phyloP scores from a whole-genome alignment of 805 yeast species.

The Candida golubevii region DNA sequence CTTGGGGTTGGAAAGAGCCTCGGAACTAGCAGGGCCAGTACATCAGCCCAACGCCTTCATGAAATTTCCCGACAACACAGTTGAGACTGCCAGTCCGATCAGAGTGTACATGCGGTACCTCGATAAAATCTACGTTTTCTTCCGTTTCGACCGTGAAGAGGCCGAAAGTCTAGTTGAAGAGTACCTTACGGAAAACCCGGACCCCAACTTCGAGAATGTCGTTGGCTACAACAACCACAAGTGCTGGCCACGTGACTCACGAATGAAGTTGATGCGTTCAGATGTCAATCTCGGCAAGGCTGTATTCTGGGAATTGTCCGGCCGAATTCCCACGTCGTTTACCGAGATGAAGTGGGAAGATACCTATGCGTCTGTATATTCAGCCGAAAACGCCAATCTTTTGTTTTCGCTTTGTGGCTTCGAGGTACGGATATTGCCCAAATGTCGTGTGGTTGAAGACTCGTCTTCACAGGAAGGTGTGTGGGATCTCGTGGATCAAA shows the following conservation, averaged over 20 bases:
- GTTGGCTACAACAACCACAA: constrained; percentile 82
- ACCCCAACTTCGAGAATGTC: constrained; percentile 83
- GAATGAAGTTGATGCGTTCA: constrained; percentile 86
- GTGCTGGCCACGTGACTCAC: constrained; percentile 91
- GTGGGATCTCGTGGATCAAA: constrained; percentile 77
- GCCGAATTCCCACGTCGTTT: constrained; percentile 73
- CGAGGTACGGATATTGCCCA: constrained; percentile 86
- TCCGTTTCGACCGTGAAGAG: constrained; percentile 70
- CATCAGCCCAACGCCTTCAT: constrained; percentile 70
- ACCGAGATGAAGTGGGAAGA: constrained; percentile 75
- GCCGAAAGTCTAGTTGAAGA: constrained; percentile 72
- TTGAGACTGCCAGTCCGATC: constrained; percentile 71
- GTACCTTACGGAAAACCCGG: constrained; percentile 79
- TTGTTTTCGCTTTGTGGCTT: constrained; percentile 92
- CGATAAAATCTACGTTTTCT: constrained; percentile 76
- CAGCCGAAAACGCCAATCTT: constrained; percentile 84
- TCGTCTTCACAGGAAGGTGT: constrained; percentile 70
- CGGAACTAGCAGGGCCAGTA: constrained; percentile 79
- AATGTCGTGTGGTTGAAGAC: constrained; percentile 51
- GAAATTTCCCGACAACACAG: constrained; percentile 55
- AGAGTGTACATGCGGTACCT: constrained; percentile 76
- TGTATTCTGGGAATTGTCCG: constrained; percentile 81
- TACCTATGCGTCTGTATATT: constrained; percentile 81
- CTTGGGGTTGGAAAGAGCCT: constrained; percentile 82
- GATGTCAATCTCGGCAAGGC: constrained; percentile 94